Evolutionary conservation across 148 eudicot species (phyloP), one percentile per base, ranked within the genome.

Genomic region (Mesembryanthemum crystallinum): DNA sequence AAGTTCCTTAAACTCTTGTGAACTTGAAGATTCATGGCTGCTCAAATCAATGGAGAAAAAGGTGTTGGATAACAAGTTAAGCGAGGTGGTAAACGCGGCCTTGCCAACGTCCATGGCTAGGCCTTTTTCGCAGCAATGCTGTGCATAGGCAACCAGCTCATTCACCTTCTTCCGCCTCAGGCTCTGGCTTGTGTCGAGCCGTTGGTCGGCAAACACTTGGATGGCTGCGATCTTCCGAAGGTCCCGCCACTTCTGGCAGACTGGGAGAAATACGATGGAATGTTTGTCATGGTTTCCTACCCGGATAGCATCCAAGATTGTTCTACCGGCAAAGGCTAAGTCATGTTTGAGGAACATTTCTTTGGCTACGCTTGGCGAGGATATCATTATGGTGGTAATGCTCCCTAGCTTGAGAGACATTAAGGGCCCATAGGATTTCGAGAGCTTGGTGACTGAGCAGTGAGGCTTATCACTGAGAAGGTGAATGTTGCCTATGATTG

Each of bases 391-490:
- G 47, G 81, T 60, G 14, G 80, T 77, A 14, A 71, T 51, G 51
- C 63, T 79, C 1, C 88, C 90, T 3, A 87, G 76, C 67, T 79
- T 74, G 30, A 87, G 85, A 6, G 78, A 64, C 87, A 87, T 83
- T 1, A 87, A 20, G 13, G 86, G 84, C 9, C 90, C 88, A 8
- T 87, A 78, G 9, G 7, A 59, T 49, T 77, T 78, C 11, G 86
- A 71, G 10, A 85, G 85, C 3, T 32, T 37, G 35, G 83, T 32
- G 33, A 54, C 18, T 14, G 12, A 49, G 45, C 63, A 71, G 30
- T 71, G 25, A 20, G 52, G 52, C 52, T 47, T 47, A 10, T 47
- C 52, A 10, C 52, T 10, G 13, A 47, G 52, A 2, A 47, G 18
- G 52, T 47, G 52, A 1, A 9, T 10, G 52, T 47, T 47, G 18